Base-by-base conservation (phyloP, 2,329 filamentous ascomycete species). In the Aspergillus pseudoglaucus region DNA sequence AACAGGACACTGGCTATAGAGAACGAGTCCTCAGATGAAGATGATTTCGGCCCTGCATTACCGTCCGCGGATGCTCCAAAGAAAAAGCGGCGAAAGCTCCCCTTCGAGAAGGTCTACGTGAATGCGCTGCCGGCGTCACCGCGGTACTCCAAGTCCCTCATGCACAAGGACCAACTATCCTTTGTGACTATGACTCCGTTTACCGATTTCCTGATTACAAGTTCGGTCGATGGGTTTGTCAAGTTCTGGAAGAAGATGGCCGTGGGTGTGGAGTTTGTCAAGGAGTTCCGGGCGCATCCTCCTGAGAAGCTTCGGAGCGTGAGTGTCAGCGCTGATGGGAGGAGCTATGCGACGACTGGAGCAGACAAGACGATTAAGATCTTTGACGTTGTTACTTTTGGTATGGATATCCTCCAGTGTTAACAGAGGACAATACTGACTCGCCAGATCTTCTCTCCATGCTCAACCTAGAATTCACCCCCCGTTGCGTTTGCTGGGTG, bases 181-280 rank as follows among this genome's bases (percentile, higher is more conserved):
- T 97, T 90, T 61, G 81, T 88, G 53, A 94, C 85, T 10, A 84
- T 95, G 66, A 95, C 94, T 1, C 90, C 90, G 1, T 75, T 85
- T 50, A 96, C 91, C 50, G 93, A 97, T 58, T 98, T 98, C 64
- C 76, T 98, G 33, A 93, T 98, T 53, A 98, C 93, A 1, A 88
- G 87, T 52, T 97, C 93, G 0, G 74, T 88, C 39, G 93, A 98
- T 64, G 94, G 94, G n/a, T 86, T 91, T 0, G 91, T 97, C 58
- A 98, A 98, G 69, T 98, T 98, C 68, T 98, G 93, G 93, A 98
- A 98, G 74, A 98, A 98, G 73, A 81, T 87, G 54, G 84, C 82
- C 1, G 84, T 88, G 30, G 88, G 88, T 1, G 87, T 98, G 49
- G 94, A 98, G 71, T 98, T 98, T 63, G 91, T 97, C 46, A 98